Conservation (phyloP, 148 eudicot species). For the Talinum fruticosum region DNA sequence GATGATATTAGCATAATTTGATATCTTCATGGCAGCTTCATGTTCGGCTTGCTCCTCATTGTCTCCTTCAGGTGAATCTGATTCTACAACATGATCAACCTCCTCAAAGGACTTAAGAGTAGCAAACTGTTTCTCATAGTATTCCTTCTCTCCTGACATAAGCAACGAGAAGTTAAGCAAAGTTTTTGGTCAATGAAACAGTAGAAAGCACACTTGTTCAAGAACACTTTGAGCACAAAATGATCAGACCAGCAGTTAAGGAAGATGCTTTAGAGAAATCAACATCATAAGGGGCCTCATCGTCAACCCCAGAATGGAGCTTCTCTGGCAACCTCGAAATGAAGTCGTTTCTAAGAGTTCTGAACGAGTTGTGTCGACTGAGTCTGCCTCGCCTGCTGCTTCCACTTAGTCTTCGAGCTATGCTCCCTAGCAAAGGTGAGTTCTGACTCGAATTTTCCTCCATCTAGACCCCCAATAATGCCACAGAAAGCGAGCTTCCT, state of each 20-base stretch:
- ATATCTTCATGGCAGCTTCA: slow-evolving; percentile 86
- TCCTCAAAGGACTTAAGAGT: slow-evolving; percentile 79
- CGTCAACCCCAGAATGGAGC: slow-evolving; percentile 53
- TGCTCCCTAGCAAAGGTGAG: slow-evolving; percentile 31
- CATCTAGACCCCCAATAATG: slow-evolving; percentile 11
- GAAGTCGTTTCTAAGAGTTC: slow-evolving; percentile 57
- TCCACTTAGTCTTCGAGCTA: slow-evolving; percentile 21
- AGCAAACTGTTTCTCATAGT: slow-evolving; percentile 72
- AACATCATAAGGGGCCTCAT: slow-evolving; percentile 40
- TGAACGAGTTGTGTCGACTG: slow-evolving; percentile 59
- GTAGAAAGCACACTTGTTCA: neutral
- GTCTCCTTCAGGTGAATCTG: slow-evolving; percentile 44
- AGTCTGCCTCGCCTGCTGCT: slow-evolving; percentile 28
- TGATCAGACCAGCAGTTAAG: slow-evolving; percentile 47
- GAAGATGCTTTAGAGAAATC: slow-evolving; percentile 42
- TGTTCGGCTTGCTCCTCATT: slow-evolving; percentile 56
- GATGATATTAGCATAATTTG: slow-evolving; percentile 71
- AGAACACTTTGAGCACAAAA: neutral
- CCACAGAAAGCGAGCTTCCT: neutral
- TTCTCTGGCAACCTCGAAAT: slow-evolving; percentile 59
- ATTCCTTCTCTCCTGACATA: slow-evolving; percentile 65
- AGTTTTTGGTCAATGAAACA: neutral
- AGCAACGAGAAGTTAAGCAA: neutral
- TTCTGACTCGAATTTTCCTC: slow-evolving; percentile 8
- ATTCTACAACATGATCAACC: slow-evolving; percentile 48